Percentiles rank a stretch among this genome's conserved stretches.
Evolutionary conservation across 371 early-diverging fungal species (phyloP).

Genomic region (Quaeritorhiza haematococci): DNA sequence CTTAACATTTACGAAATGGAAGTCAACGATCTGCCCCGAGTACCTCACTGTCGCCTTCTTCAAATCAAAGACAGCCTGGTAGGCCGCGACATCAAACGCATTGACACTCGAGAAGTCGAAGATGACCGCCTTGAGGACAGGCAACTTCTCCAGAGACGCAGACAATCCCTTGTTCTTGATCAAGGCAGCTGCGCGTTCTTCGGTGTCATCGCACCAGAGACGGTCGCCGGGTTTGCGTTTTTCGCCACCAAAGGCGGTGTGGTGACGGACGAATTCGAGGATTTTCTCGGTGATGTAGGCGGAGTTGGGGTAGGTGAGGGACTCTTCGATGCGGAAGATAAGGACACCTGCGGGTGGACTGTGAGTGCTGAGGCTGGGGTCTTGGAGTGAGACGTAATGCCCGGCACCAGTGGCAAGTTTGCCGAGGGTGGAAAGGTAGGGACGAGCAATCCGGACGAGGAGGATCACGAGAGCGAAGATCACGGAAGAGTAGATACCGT

Average conservation of each 20-base stretch:
- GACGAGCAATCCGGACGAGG: slow-evolving; percentile 68
- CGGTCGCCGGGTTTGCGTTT: slow-evolving; percentile 6
- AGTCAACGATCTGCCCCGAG: slow-evolving; percentile 36
- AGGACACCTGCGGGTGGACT: slow-evolving; percentile 5
- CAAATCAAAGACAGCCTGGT: slow-evolving; percentile 64
- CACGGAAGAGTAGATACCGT: slow-evolving; percentile 66
- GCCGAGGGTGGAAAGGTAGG: slow-evolving; percentile 39
- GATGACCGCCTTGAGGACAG: slow-evolving; percentile 62
- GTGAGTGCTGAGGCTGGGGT: slow-evolving; percentile 1
- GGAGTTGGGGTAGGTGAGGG: slow-evolving; percentile 69
- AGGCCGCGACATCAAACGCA: slow-evolving; percentile 71
- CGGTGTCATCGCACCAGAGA: slow-evolving; percentile 31
- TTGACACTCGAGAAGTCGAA: slow-evolving; percentile 79
- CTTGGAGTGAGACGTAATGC: slow-evolving; percentile 17
- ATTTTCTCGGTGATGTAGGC: slow-evolving; percentile 29
- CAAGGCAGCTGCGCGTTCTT: slow-evolving; percentile 5
- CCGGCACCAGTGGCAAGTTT: slow-evolving; percentile 10
- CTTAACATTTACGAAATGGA: slow-evolving; percentile 33
- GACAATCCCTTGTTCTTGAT: neutral
- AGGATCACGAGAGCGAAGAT: slow-evolving; percentile 59
- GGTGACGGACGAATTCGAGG: slow-evolving; percentile 11
- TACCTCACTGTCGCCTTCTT: slow-evolving; percentile 48
- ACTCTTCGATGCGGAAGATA: slow-evolving; percentile 45
- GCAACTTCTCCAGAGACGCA: slow-evolving; percentile 33
- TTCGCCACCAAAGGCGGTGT: slow-evolving; percentile 18